Evolutionary conservation across 2,329 filamentous ascomycete species (phyloP).

Genomic region (Myotisia sp.): DNA sequence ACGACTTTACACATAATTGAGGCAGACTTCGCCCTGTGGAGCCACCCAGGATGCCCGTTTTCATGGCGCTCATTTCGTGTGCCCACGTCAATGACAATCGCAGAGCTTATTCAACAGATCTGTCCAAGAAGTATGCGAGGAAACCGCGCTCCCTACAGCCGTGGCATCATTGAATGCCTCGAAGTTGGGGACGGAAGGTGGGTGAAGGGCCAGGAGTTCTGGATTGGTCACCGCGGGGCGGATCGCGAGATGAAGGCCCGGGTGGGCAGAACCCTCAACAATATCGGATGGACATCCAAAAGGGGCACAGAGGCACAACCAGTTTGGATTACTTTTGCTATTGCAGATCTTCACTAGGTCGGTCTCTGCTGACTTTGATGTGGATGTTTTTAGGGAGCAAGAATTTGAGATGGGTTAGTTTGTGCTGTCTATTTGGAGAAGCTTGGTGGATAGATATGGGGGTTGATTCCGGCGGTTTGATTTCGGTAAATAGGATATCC

Average conservation of each 20-base stretch:
- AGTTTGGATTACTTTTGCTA: constrained; percentile 15
- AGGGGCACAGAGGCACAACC: constrained; percentile 10
- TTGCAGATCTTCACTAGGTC: too few relatives aligned
- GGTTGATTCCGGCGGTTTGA: too few relatives aligned
- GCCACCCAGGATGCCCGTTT: constrained; percentile 25
- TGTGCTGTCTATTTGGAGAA: too few relatives aligned
- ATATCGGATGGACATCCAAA: constrained; percentile 45
- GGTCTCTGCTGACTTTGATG: too few relatives aligned
- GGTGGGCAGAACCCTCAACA: constrained; percentile 36
- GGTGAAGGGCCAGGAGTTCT: constrained; percentile 45
- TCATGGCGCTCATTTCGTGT: constrained; percentile 40
- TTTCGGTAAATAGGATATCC: too few relatives aligned
- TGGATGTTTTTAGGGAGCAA: too few relatives aligned
- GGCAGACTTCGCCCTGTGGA: constrained; percentile 21
- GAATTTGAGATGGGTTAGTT: too few relatives aligned
- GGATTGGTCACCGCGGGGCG: constrained; percentile 17
- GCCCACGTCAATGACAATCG: constrained; percentile 39
- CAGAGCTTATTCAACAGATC: constrained; percentile 44
- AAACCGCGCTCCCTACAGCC: constrained; percentile 18
- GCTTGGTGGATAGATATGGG: too few relatives aligned
- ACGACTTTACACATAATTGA: constrained; percentile 48
- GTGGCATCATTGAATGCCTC: constrained; percentile 44
- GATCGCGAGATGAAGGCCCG: constrained; percentile 27
- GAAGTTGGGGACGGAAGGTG: constrained; percentile 44
- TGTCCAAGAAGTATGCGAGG: constrained; percentile 38